Evolutionary conservation across 2,329 filamentous ascomycete genomes (phyloP).

Genomic region (Podosphaera xanthii): DNA sequence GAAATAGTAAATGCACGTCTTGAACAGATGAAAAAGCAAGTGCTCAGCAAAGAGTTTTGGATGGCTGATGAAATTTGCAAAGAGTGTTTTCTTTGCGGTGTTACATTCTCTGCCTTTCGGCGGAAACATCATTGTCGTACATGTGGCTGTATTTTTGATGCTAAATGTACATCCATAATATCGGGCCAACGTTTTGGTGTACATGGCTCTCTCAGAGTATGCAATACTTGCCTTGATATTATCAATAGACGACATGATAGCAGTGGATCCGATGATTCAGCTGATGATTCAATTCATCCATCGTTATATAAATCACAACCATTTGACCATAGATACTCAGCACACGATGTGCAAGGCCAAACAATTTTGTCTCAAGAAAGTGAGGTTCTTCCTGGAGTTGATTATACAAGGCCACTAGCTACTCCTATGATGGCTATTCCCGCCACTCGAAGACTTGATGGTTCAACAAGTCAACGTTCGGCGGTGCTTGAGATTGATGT

Average conservation of each 20-base stretch:
- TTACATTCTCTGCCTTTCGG: constrained; percentile 77
- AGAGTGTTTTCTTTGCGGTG: constrained; percentile 83
- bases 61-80: constrained; percentile 98
- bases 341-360: constrained; percentile 17
- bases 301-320: constrained; percentile 34
- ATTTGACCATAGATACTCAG: constrained; percentile 20
- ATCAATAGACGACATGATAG: constrained; percentile 79
- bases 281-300: constrained; percentile 48
- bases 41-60: constrained; percentile 91
- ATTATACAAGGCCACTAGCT: constrained; percentile 28
- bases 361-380: constrained; percentile 12
- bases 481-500: constrained; percentile 77
- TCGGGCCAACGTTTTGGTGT: constrained; percentile 74
- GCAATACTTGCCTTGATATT: constrained; percentile 76
- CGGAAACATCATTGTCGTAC: constrained; percentile 91
- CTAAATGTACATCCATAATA: constrained; percentile 84
- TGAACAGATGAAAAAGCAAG: constrained; percentile 58
- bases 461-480: constrained; percentile 63
- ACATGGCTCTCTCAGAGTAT: constrained; percentile 63
- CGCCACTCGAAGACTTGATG: constrained; percentile 39
- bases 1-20: constrained; percentile 37
- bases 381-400: constrained; percentile 14
- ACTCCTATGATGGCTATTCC: constrained; percentile 52
- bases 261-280: constrained; percentile 69
- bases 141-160: constrained; percentile 97